Percentiles rank a stretch among this genome's conserved stretches.
phyloP scores from a whole-genome alignment of 2,329 filamentous ascomycete species.

The Plenodomus biglobosus region DNA sequence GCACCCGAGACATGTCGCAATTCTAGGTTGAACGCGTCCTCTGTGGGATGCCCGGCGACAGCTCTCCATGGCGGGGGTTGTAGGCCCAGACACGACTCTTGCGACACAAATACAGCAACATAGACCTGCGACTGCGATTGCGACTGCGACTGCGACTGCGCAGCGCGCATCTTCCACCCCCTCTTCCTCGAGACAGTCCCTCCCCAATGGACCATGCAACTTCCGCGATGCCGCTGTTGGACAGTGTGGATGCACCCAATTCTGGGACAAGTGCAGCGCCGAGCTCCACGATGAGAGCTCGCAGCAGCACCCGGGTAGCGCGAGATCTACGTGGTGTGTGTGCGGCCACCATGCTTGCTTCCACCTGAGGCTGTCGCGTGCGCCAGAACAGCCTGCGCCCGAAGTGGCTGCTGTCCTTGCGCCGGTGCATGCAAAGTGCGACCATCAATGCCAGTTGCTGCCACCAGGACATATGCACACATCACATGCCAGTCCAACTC shows the following conservation, averaged over 20 bases:
- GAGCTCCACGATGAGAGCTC: slow-evolving; percentile 35
- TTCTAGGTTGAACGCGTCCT: slow-evolving; percentile 31
- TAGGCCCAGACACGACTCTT: slow-evolving; percentile 25
- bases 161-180: slow-evolving; percentile 20
- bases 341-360: slow-evolving; percentile 62
- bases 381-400: slow-evolving; percentile 15
- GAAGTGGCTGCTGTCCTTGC: slow-evolving; percentile 7
- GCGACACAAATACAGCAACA: slow-evolving; percentile 10
- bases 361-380: slow-evolving; percentile 44
- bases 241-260: slow-evolving; percentile 57
- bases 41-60: slow-evolving; percentile 37
- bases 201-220: slow-evolving; percentile 57
- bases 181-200: slow-evolving; percentile 30
- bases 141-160: slow-evolving; percentile 6
- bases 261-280: slow-evolving; percentile 49
- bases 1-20: slow-evolving; percentile 32
- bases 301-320: slow-evolving; percentile 26
- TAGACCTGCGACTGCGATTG: not conserved
- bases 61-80: slow-evolving; percentile 42
- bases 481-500: slow-evolving; percentile 14
- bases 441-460: slow-evolving; percentile 16
- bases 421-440: slow-evolving; percentile 13
- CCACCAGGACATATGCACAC: slow-evolving; percentile 10
- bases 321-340: slow-evolving; percentile 51
- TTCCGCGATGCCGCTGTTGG: slow-evolving; percentile 52